Base-by-base conservation (phyloP, 805 yeast species). In the Citeromyces matritensis region DNA sequence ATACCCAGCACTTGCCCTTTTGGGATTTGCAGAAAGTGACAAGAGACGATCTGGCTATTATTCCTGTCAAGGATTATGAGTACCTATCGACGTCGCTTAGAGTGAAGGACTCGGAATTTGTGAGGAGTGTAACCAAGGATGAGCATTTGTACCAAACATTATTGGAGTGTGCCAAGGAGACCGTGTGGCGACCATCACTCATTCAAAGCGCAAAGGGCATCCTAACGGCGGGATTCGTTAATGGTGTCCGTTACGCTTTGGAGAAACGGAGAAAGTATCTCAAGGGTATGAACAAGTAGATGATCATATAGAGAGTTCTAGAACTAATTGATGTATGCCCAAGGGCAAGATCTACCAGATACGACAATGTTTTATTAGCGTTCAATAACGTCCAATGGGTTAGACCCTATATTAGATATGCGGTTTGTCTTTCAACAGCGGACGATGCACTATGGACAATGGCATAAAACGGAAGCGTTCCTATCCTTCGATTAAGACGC, bases 201-300 rank as follows among this genome's bases (percentile, higher is more conserved):
- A 51, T 72, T 6, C 98, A 91, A 51, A 71, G 83, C 21, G 39
- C 72, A 11, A 85, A 88, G 50, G 98, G 98, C 0, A 43, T 88
- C 2, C 57, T 83, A 27, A 84, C 94, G 3, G 95, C 97, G 1
- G 98, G 98, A 1, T 31, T 80, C 1, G 47, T 58, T 12, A 81
- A 79, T 47, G 72, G 86, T 8, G 47, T 73, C 31, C 69, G 64
- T 43, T 86, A 86, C 50, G 86, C 93, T 4, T 57, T 67, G 51
- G 93, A 83, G 30, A 86, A 86, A 53, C 55, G 63, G 33, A 40
- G 43, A 14, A 65, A 65, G 39, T 47, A 51, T 30, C 32, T 33
- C 19, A 31, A 33, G 10, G 29, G 21, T 17, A 5, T 17, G 21
- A 17, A 17, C 5, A 17, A 17, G 21, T 17, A 17, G 21, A 17